A percentile compares a stretch with the other conserved stretches of the same genome.
Evolutionary conservation across 1,139 yeast genomes (phyloP).

Genomic region (Kluyveromyces sp.): DNA sequence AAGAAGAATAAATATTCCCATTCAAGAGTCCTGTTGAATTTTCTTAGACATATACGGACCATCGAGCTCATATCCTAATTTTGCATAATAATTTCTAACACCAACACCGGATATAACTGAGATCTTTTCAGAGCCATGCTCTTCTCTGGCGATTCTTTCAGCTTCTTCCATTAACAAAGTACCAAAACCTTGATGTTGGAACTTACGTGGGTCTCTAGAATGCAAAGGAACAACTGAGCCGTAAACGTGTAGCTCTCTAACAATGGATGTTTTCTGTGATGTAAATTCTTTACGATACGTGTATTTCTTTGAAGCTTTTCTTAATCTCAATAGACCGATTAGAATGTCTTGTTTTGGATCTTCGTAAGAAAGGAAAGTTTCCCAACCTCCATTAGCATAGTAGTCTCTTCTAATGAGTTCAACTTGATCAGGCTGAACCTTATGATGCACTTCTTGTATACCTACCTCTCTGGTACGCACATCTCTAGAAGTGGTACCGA

Average conservation of each 20-base stretch:
- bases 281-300: slow-evolving; percentile 88
- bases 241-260: slow-evolving; percentile 92
- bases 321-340: slow-evolving; percentile 79
- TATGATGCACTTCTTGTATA: slow-evolving; percentile 95
- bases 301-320: slow-evolving; percentile 83
- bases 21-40: background rate
- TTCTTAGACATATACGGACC: slow-evolving; percentile 93
- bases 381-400: slow-evolving; percentile 99
- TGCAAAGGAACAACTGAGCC: slow-evolving; percentile 97
- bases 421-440: slow-evolving; percentile 94
- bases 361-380: slow-evolving; percentile 89
- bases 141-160: slow-evolving; percentile 88
- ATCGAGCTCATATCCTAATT: slow-evolving; percentile 82
- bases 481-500: slow-evolving; percentile 92
- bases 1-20: background rate
- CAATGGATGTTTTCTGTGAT: slow-evolving; percentile 80
- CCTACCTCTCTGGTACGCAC: slow-evolving; percentile 99
- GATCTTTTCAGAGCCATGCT: slow-evolving; percentile 85
- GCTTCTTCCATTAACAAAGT: slow-evolving; percentile 97
- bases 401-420: slow-evolving; percentile 93
- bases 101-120: slow-evolving; percentile 97
- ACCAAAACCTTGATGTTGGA: slow-evolving; percentile 99
- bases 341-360: slow-evolving; percentile 95
- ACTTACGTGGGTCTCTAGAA: slow-evolving; percentile 94
- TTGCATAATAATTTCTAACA: slow-evolving; percentile 89